Percentiles rank a stretch among this genome's conserved stretches.
Evolutionary conservation across 2,329 filamentous ascomycete species (phyloP).

Genomic region (Orbilia ellipsospora): DNA sequence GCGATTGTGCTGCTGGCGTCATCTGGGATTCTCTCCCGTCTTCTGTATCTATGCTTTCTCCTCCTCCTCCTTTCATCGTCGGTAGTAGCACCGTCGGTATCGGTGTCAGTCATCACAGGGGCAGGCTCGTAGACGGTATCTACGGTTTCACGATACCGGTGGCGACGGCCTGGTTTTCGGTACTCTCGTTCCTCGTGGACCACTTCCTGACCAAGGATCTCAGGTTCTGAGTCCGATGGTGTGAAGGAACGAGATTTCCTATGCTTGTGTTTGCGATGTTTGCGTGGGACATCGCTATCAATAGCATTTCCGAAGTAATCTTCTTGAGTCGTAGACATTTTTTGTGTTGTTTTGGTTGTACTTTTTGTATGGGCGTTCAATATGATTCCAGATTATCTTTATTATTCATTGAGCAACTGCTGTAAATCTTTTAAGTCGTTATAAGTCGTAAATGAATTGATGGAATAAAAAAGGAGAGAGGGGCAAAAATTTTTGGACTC

Average conservation of each 20-base stretch:
- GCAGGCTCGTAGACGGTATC: slow-evolving; percentile 20
- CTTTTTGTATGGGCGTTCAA: background rate
- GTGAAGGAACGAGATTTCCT: slow-evolving; percentile 28
- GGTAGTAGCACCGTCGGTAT: slow-evolving; percentile 26
- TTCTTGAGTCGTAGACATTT: slow-evolving; percentile 53
- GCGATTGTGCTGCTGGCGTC: slow-evolving; percentile 34
- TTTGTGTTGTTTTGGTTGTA: slow-evolving; percentile 15
- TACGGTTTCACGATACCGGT: slow-evolving; percentile 30
- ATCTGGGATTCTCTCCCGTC: slow-evolving; percentile 35
- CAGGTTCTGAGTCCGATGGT: slow-evolving; percentile 24
- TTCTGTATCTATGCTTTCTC: slow-evolving; percentile 33
- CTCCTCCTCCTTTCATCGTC: slow-evolving; percentile 39
- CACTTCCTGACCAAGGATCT: slow-evolving; percentile 2
- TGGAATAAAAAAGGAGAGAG: slow-evolving; percentile 13
- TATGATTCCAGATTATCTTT: background rate
- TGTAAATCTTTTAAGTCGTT: slow-evolving; percentile 11
- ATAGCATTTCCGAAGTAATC: slow-evolving; percentile 48
- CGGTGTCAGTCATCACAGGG: slow-evolving; percentile 16
- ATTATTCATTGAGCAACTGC: background rate
- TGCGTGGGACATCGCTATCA: slow-evolving; percentile 19
- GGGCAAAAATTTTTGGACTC: slow-evolving; percentile 27
- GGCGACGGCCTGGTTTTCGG: slow-evolving; percentile 37
- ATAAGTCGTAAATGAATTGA: background rate
- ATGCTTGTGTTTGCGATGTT: slow-evolving; percentile 31
- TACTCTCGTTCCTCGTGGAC: slow-evolving; percentile 32